Conservation (phyloP, 1,284 basidiomycete species). For the Irpex lacteus region DNA sequence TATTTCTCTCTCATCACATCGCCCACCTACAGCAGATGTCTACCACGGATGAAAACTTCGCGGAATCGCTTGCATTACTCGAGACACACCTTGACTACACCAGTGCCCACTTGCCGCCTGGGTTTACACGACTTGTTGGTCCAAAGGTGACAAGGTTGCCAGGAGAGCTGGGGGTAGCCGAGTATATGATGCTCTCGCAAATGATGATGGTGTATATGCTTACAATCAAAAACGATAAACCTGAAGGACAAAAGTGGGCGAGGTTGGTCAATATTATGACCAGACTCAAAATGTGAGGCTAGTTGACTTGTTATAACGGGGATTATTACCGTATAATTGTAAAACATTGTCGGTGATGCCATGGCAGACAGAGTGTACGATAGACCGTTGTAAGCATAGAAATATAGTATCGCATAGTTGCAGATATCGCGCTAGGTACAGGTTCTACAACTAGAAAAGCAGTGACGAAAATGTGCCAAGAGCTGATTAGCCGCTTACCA, state of each 20-base stretch:
- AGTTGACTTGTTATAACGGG: too few relatives aligned
- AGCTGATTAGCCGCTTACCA: conserved; percentile 69
- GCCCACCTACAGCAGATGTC: neutral
- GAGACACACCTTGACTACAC: neutral
- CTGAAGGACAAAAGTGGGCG: neutral
- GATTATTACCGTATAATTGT: neutral
- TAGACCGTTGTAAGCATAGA: too few relatives aligned
- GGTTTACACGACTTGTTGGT: neutral
- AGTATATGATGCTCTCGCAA: neutral
- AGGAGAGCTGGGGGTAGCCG: neutral
- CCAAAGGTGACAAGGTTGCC: neutral
- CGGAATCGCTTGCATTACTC: neutral
- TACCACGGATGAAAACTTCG: neutral
- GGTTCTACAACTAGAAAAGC: neutral
- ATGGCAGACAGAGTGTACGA: too few relatives aligned
- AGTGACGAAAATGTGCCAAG: conserved; percentile 43
- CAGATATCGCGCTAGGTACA: too few relatives aligned
- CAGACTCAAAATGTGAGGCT: too few relatives aligned
- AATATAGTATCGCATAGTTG: neutral
- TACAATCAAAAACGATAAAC: neutral
- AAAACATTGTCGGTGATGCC: neutral
- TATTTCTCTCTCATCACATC: neutral
- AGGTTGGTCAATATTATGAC: neutral
- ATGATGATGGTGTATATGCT: neutral
- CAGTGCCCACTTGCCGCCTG: neutral